phyloP scores from a whole-genome alignment of 257 asterid genomes.

The Solanum pinnatisectum region DNA sequence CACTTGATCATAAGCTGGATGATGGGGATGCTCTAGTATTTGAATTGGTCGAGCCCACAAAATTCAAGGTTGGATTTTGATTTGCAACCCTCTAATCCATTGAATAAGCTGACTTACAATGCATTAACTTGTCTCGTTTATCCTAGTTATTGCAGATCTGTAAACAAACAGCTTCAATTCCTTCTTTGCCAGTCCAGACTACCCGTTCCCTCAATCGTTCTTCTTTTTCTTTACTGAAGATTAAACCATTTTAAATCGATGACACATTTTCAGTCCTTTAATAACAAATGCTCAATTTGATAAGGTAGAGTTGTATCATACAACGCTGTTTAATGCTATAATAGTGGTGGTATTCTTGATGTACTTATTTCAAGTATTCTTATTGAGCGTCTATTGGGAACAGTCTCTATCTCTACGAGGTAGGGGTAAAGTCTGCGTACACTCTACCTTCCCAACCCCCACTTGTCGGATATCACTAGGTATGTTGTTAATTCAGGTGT shows the following conservation, averaged over 20 bases:
- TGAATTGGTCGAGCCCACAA: slow-evolving; percentile 60
- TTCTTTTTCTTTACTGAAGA: background rate
- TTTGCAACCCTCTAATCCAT: background rate
- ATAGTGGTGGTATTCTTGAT: background rate
- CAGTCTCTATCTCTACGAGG: background rate
- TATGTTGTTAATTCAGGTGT: background rate
- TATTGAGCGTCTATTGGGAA: background rate
- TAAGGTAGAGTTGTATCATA: background rate
- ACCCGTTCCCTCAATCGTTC: background rate
- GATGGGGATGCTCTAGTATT: slow-evolving; percentile 85
- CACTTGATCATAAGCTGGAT: slow-evolving; percentile 73
- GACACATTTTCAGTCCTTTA: background rate
- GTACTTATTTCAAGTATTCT: background rate
- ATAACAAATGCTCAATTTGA: background rate
- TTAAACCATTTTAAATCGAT: background rate
- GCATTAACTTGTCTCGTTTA: background rate
- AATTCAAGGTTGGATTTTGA: slow-evolving; percentile 54
- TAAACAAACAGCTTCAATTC: background rate
- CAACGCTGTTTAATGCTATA: background rate
- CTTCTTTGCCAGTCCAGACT: background rate
- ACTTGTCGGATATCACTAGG: background rate
- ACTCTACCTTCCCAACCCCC: background rate
- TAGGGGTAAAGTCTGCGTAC: background rate
- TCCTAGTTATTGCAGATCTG: background rate
- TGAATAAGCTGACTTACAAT: background rate